phyloP scores from a whole-genome alignment of 2,329 filamentous ascomycete species.

The Nigrospora osmanthi region DNA sequence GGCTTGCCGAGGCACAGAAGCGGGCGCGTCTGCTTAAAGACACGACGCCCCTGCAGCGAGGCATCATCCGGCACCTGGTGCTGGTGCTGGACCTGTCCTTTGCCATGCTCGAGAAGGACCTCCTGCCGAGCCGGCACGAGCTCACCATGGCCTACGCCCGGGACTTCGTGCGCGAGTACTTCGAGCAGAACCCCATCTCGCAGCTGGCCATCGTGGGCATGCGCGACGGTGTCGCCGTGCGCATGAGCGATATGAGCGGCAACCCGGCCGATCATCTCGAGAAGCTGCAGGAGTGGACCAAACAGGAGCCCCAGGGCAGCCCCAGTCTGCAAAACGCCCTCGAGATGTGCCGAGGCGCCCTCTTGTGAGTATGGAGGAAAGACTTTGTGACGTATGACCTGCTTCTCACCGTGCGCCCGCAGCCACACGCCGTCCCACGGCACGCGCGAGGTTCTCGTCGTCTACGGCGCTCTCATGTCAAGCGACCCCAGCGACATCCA shows the following conservation, averaged over 20 bases:
- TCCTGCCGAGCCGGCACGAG: constrained; percentile 79
- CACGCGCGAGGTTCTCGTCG: constrained; percentile 83
- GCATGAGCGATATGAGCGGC: constrained; percentile 83
- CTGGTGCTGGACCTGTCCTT: constrained; percentile 87
- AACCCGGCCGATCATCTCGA: constrained; percentile 85
- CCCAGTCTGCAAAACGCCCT: constrained; percentile 89
- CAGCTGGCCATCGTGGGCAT: constrained; percentile 90
- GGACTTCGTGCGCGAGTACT: constrained; percentile 88
- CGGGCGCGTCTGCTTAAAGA: constrained; percentile 76
- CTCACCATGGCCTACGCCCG: constrained; percentile 75
- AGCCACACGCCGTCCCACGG: constrained; percentile 89
- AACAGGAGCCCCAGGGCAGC: constrained; percentile 63
- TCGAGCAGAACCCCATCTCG: constrained; percentile 97
- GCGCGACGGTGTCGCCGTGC: constrained; percentile 80
- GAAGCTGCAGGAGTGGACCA: constrained; percentile 59
- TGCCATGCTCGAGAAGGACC: constrained; percentile 91
- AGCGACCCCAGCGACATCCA: constrained; percentile 94
- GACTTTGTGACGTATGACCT: constrained; percentile 1
- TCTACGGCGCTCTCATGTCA: constrained; percentile 85
- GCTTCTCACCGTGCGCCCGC: constrained; percentile 5
- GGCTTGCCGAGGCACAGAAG: constrained; percentile 74
- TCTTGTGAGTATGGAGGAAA: constrained; percentile 54
- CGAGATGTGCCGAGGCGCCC: constrained; percentile 84
- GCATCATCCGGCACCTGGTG: constrained; percentile 94
- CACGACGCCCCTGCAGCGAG: constrained; percentile 89